Evolutionary conservation across 352 stramenopile species (phyloP).

Genomic region (Sclerospora graminicola): DNA sequence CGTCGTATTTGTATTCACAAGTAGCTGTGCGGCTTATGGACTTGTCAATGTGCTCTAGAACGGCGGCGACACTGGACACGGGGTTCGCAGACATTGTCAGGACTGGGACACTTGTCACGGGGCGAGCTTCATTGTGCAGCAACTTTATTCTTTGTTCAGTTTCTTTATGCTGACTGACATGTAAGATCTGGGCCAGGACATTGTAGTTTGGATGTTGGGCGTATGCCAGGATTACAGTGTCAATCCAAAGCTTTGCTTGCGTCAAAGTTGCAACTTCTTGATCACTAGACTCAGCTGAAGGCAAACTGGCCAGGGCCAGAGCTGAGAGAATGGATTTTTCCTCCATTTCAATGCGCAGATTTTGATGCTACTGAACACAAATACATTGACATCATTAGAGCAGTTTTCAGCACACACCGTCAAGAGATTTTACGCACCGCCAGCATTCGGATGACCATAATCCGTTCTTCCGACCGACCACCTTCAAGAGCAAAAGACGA

Average conservation of each 20-base stretch:
- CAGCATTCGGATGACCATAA: conserved; percentile 63
- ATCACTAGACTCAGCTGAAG: neutral
- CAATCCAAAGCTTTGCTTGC: conserved; percentile 34
- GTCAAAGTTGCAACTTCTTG: neutral
- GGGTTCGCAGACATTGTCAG: conserved; percentile 77
- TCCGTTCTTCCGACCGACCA: conserved; percentile 41
- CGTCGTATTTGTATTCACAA: conserved; percentile 82
- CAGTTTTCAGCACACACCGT: neutral
- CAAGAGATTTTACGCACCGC: conserved; percentile 28
- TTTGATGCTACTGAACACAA: conserved; percentile 53
- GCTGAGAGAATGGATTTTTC: conserved; percentile 71
- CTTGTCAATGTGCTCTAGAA: conserved; percentile 40
- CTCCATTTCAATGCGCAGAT: conserved; percentile 68
- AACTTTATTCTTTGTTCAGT: conserved; percentile 15
- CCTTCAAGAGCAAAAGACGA: conserved; percentile 10
- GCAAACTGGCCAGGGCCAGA: conserved; percentile 35
- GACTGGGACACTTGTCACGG: conserved; percentile 45
- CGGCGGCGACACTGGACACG: conserved; percentile 39
- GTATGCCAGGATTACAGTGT: conserved; percentile 56
- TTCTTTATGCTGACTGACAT: conserved; percentile 18
- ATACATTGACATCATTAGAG: conserved; percentile 3
- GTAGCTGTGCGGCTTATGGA: conserved; percentile 25
- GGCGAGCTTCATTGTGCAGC: conserved; percentile 26
- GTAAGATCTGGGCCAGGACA: conserved; percentile 34
- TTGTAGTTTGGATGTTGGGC: conserved; percentile 59